phyloP scores from a whole-genome alignment of 2,329 filamentous ascomycete species.

The Pseudocercospora fuligena region DNA sequence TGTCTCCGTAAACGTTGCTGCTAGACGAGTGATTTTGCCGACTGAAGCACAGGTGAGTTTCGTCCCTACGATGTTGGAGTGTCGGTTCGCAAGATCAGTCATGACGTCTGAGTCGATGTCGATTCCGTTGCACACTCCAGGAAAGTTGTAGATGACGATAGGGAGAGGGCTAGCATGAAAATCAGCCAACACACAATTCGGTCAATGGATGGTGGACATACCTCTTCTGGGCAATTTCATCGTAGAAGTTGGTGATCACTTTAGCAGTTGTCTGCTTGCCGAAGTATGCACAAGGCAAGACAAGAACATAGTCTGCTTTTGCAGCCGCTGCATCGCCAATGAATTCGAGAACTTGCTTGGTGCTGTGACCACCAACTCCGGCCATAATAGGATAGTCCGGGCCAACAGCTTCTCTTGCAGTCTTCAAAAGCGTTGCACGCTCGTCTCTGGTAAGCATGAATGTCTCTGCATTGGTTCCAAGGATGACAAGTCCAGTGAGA shows the following conservation, averaged over 20 bases:
- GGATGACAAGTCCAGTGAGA: slow-evolving; percentile 52
- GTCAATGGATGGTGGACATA: slow-evolving; percentile 56
- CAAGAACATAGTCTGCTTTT: slow-evolving; percentile 49
- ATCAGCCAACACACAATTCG: not conserved
- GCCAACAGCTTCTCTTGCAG: slow-evolving; percentile 49
- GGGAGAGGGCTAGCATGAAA: slow-evolving; percentile 18
- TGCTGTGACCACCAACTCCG: slow-evolving; percentile 50
- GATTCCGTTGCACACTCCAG: slow-evolving; percentile 67
- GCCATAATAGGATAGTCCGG: slow-evolving; percentile 51
- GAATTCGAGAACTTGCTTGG: slow-evolving; percentile 50
- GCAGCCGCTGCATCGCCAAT: slow-evolving; percentile 48
- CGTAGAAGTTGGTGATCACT: slow-evolving; percentile 50
- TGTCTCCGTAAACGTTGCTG: slow-evolving; percentile 54
- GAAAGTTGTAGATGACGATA: slow-evolving; percentile 74
- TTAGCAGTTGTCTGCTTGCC: slow-evolving; percentile 48
- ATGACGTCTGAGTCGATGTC: slow-evolving; percentile 72
- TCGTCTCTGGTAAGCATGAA: slow-evolving; percentile 53
- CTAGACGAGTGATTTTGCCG: slow-evolving; percentile 70
- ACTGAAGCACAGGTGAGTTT: slow-evolving; percentile 78
- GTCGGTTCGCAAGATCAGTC: slow-evolving; percentile 56
- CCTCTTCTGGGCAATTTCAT: slow-evolving; percentile 59
- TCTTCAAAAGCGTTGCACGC: slow-evolving; percentile 45
- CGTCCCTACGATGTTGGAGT: slow-evolving; percentile 69
- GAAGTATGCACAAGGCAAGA: slow-evolving; percentile 52
- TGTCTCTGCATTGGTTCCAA: slow-evolving; percentile 55